phyloP scores from a whole-genome alignment of 1,284 basidiomycete genomes.

The Ustilago tritici region DNA sequence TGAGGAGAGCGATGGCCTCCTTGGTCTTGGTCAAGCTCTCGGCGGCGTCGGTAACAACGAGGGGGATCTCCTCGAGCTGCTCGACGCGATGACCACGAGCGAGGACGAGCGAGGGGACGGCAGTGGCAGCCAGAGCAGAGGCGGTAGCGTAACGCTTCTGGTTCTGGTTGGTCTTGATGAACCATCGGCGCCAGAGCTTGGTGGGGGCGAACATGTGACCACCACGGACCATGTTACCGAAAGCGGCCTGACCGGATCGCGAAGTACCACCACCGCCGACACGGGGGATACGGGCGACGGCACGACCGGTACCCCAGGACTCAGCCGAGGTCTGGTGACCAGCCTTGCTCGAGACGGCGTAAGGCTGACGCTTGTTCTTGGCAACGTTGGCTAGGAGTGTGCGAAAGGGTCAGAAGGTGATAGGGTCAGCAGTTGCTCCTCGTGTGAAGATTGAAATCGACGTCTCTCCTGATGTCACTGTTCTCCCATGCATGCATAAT shows the following conservation, averaged over 20 bases:
- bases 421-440: slow-evolving; percentile 13
- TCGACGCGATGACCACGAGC: slow-evolving; percentile 99
- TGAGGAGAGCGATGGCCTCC: slow-evolving; percentile 94
- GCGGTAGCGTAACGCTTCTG: slow-evolving; percentile 98
- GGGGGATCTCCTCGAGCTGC: slow-evolving; percentile 94
- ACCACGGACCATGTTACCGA: slow-evolving; percentile 79
- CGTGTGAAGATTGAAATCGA: neutral
- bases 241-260: slow-evolving; percentile 96
- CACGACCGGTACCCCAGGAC: slow-evolving; percentile 99
- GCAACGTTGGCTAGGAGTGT: slow-evolving; percentile 85
- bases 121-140: slow-evolving; percentile 96
- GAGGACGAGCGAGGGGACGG: slow-evolving; percentile 96
- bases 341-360: slow-evolving; percentile 96
- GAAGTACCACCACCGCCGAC: slow-evolving; percentile 98
- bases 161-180: slow-evolving; percentile 99
- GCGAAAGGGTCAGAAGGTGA: neutral
- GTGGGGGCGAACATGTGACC: slow-evolving; percentile 99
- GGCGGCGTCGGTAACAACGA: slow-evolving; percentile 83
- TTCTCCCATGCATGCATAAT: too few relatives aligned
- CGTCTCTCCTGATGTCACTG: neutral
- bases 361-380: slow-evolving; percentile 98
- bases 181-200: slow-evolving; percentile 99
- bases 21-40: slow-evolving; percentile 97
- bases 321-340: slow-evolving; percentile 99
- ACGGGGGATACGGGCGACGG: slow-evolving; percentile 99